A percentile compares a stretch with the other conserved stretches of the same genome.
Conservation (phyloP, 495 filamentous ascomycete genomes). For the Penicillium bovifimosum region DNA sequence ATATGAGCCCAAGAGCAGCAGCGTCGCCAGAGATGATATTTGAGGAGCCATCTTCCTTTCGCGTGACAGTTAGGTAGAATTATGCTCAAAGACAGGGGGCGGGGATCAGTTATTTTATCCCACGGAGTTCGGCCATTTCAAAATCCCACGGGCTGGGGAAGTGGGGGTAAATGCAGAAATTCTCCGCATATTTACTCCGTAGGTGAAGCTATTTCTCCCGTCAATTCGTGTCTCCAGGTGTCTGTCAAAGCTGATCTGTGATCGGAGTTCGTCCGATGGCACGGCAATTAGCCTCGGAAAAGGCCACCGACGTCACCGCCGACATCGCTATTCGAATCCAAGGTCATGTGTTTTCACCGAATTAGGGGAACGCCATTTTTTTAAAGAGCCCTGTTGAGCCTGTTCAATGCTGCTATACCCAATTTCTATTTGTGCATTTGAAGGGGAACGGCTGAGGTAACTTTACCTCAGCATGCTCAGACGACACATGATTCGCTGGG, state of each 20-base stretch:
- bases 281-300: not conserved
- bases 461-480: no score
- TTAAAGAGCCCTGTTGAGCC: no score
- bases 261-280: not conserved
- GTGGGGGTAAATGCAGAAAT: not conserved
- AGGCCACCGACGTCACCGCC: not conserved
- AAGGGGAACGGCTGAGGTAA: no score
- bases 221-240: not conserved
- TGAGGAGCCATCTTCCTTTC: not conserved
- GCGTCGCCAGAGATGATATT: not conserved
- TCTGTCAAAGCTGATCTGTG: not conserved
- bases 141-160: not conserved
- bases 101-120: not conserved
- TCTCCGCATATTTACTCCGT: not conserved
- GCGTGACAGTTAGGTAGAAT: not conserved
- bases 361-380: no score
- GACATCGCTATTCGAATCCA: not conserved
- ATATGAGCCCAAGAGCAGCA: not conserved
- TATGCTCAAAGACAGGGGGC: not conserved
- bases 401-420: no score
- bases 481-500: no score
- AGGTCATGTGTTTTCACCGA: no score
- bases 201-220: not conserved
- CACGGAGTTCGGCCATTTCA: not conserved
- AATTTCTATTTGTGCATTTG: no score